These are phyloP conservation scores for Orbilia ellipsospora DNA, from an alignment of 2,329 filamentous ascomycete species.

Conservation along the genomic window DNA sequence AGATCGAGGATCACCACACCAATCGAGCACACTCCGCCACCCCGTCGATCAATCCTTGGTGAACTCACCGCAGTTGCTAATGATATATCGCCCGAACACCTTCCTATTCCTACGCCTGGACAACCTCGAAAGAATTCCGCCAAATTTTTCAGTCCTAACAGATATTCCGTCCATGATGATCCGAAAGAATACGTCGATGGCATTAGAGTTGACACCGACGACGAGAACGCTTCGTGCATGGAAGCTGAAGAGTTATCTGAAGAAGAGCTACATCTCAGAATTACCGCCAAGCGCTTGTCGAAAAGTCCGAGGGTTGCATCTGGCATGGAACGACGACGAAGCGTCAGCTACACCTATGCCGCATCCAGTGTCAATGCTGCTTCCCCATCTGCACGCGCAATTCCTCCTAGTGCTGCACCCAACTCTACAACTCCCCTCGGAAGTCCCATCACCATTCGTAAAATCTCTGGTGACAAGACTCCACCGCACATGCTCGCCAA, in stretches of 20 bases:
- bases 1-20: slow-evolving; percentile 60
- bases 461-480: slow-evolving; percentile 52
- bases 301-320: slow-evolving; percentile 24
- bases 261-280: slow-evolving; percentile 45
- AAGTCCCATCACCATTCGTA: slow-evolving; percentile 44
- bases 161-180: slow-evolving; percentile 61
- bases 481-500: slow-evolving; percentile 50
- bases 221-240: slow-evolving; percentile 45
- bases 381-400: slow-evolving; percentile 11
- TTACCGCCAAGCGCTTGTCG: slow-evolving; percentile 48
- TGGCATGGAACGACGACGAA: slow-evolving; percentile 26
- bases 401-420: slow-evolving; percentile 13
- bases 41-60: slow-evolving; percentile 85
- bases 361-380: slow-evolving; percentile 14
- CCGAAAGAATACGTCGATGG: slow-evolving; percentile 57
- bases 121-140: slow-evolving; percentile 83
- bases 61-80: slow-evolving; percentile 82
- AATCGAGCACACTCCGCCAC: slow-evolving; percentile 62
- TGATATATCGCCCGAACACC: slow-evolving; percentile 77
- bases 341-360: slow-evolving; percentile 39
- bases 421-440: slow-evolving; percentile 34
- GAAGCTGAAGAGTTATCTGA: slow-evolving; percentile 52
- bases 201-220: slow-evolving; percentile 69
- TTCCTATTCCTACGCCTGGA: slow-evolving; percentile 93
- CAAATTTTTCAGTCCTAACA: slow-evolving; percentile 54